phyloP scores from a whole-genome alignment of 192 early-diverging fungal genomes.

The Backusella australiensis region DNA sequence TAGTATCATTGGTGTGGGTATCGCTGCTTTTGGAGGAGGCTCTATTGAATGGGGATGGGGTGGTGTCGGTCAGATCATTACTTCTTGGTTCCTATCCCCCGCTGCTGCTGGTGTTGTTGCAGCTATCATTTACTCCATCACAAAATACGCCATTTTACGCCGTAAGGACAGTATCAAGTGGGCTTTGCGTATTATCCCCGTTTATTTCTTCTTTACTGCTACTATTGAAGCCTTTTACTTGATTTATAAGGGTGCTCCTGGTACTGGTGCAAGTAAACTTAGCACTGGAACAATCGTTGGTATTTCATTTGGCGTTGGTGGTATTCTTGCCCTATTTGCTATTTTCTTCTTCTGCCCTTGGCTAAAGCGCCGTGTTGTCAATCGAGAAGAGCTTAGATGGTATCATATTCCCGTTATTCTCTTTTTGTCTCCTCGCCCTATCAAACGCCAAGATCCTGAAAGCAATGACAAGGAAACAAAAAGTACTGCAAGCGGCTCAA shows the following conservation, averaged over 20 bases:
- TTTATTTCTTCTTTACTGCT: slow-evolving; percentile 68
- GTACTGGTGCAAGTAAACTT: slow-evolving; percentile 38
- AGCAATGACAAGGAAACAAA: slow-evolving; percentile 17
- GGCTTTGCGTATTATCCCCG: slow-evolving; percentile 64
- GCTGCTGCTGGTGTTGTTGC: slow-evolving; percentile 63
- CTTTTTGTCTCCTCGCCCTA: slow-evolving; percentile 52
- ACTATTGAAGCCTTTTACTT: slow-evolving; percentile 67
- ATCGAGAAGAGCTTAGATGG: slow-evolving; percentile 68
- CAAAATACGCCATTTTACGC: slow-evolving; percentile 60
- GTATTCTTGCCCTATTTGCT: slow-evolving; percentile 49
- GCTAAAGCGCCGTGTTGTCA: slow-evolving; percentile 59
- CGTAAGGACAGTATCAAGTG: slow-evolving; percentile 62
- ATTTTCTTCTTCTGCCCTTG: slow-evolving; percentile 68
- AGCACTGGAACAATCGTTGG: slow-evolving; percentile 53
- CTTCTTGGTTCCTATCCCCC: slow-evolving; percentile 78
- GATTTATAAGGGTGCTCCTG: slow-evolving; percentile 67
- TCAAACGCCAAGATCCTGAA: slow-evolving; percentile 25
- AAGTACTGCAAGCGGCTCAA: slow-evolving; percentile 16
- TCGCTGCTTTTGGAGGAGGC: slow-evolving; percentile 63
- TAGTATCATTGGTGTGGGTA: slow-evolving; percentile 71
- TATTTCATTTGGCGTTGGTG: slow-evolving; percentile 60
- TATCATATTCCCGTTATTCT: slow-evolving; percentile 67
- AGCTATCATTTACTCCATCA: slow-evolving; percentile 62
- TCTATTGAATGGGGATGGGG: slow-evolving; percentile 62
- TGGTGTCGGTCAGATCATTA: slow-evolving; percentile 55